phyloP scores from a whole-genome alignment of 2,329 filamentous ascomycete species.

The Penicillium sp. region DNA sequence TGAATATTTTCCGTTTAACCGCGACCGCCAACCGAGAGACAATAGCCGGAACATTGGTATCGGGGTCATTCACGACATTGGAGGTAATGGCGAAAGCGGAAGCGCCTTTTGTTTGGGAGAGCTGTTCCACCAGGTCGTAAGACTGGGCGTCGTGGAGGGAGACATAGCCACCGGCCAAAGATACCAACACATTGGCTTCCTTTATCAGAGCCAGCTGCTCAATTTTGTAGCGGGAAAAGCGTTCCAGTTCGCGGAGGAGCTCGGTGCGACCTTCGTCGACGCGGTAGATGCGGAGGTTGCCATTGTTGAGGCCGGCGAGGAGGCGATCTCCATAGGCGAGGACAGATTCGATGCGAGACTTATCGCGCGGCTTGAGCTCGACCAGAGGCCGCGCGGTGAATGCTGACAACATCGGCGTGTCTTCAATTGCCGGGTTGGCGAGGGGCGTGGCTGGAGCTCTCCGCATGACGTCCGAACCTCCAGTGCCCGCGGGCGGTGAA shows the following conservation, averaged over 20 bases:
- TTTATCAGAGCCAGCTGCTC: conserved; percentile 96
- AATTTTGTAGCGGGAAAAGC: conserved; percentile 85
- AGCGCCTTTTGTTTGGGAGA: conserved; percentile 83
- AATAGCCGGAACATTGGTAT: conserved; percentile 86
- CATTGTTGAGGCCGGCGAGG: conserved; percentile 87
- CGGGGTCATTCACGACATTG: conserved; percentile 87
- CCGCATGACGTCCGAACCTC: conserved; percentile 11
- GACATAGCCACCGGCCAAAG: conserved; percentile 85
- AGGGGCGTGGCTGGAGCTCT: conserved; percentile 7
- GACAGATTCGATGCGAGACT: conserved; percentile 95
- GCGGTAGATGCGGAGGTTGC: conserved; percentile 85
- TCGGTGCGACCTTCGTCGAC: conserved; percentile 70
- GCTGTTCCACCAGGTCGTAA: conserved; percentile 77
- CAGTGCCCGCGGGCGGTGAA: not conserved
- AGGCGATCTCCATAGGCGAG: conserved; percentile 90
- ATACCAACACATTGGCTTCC: conserved; percentile 88
- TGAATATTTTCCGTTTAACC: conserved; percentile 82
- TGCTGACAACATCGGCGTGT: conserved; percentile 79
- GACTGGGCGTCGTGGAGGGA: conserved; percentile 87
- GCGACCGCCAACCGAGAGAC: conserved; percentile 89
- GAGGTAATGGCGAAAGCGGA: conserved; percentile 90
- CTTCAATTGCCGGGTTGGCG: conserved; percentile 21
- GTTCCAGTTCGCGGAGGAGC: conserved; percentile 86
- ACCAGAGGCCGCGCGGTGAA: conserved; percentile 95
- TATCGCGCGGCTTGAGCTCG: conserved; percentile 94